Conservation (phyloP, 768 basidiomycete genomes). For the Xerocomus potaroensis region DNA sequence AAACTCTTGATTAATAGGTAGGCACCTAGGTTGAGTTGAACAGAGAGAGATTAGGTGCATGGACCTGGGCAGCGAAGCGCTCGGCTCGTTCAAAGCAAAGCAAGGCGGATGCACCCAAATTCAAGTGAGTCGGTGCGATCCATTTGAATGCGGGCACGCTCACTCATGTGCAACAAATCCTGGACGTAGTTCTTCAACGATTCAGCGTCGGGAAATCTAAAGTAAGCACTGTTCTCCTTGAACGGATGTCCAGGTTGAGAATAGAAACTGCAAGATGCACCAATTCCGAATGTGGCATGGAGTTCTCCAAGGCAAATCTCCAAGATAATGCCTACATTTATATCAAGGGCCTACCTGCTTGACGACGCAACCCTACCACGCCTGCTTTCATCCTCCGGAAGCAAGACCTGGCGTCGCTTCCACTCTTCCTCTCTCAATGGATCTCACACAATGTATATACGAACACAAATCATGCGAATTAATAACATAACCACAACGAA, state of each 20-base stretch:
- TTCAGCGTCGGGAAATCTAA: constrained; percentile 28
- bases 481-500: constrained; percentile 12
- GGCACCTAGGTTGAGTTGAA: constrained; percentile 9
- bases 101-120: constrained; percentile 41
- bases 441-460: constrained; percentile 30
- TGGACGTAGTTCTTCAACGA: constrained; percentile 38
- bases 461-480: constrained; percentile 22
- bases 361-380: constrained; percentile 5
- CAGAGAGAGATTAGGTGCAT: constrained; percentile 42
- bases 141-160: background rate
- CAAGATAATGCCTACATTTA: constrained; percentile 40
- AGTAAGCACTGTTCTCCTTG: constrained; percentile 25
- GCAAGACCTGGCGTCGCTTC: constrained; percentile 21
- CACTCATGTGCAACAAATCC: too few species aligned
- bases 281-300: constrained; percentile 38
- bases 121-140: constrained; percentile 31
- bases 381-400: constrained; percentile 5
- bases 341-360: constrained; percentile 36
- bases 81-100: constrained; percentile 38
- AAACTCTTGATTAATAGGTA: background rate
- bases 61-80: constrained; percentile 38
- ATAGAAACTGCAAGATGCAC: constrained; percentile 26
- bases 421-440: constrained; percentile 6
- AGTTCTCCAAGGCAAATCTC: constrained; percentile 39
- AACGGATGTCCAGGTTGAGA: constrained; percentile 10